These are phyloP conservation scores for Nelumbo lutea DNA, from an alignment of 164 flowering plant genomes.

Conservation along the genomic window DNA sequence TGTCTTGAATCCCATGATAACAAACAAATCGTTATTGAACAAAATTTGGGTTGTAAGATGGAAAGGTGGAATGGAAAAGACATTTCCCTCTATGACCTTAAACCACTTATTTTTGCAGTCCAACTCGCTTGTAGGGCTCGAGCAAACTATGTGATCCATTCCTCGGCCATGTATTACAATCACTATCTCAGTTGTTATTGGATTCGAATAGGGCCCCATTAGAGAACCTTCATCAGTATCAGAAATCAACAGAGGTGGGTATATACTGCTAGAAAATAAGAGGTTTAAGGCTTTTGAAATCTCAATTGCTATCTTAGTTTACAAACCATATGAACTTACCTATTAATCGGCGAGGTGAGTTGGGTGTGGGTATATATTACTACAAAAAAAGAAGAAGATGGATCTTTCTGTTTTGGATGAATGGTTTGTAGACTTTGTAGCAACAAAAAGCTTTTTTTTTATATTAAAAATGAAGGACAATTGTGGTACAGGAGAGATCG, in stretches of 20 bases:
- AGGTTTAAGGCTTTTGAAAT: too few species aligned
- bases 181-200: slow-evolving; percentile 63
- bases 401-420: too few species aligned
- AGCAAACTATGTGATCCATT: slow-evolving; percentile 58
- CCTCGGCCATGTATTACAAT: slow-evolving; percentile 68
- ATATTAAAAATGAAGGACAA: too few species aligned
- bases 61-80: slow-evolving; percentile 58
- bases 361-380: too few species aligned
- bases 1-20: slow-evolving; percentile 90
- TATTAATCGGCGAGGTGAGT: too few species aligned
- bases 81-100: slow-evolving; percentile 68
- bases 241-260: background rate
- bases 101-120: slow-evolving; percentile 51
- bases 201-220: slow-evolving; percentile 98
- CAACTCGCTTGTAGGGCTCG: slow-evolving; percentile 23
- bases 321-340: too few species aligned
- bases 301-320: too few species aligned
- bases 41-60: slow-evolving; percentile 83
- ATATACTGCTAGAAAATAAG: too few species aligned
- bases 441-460: too few species aligned
- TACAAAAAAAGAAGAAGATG: too few species aligned
- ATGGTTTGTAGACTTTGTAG: too few species aligned
- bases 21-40: slow-evolving; percentile 61
- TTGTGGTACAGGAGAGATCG: too few species aligned
- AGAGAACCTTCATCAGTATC: slow-evolving; percentile 47